phyloP scores from a whole-genome alignment of 202 grass and related monocot species.

The Musa balbisiana region DNA sequence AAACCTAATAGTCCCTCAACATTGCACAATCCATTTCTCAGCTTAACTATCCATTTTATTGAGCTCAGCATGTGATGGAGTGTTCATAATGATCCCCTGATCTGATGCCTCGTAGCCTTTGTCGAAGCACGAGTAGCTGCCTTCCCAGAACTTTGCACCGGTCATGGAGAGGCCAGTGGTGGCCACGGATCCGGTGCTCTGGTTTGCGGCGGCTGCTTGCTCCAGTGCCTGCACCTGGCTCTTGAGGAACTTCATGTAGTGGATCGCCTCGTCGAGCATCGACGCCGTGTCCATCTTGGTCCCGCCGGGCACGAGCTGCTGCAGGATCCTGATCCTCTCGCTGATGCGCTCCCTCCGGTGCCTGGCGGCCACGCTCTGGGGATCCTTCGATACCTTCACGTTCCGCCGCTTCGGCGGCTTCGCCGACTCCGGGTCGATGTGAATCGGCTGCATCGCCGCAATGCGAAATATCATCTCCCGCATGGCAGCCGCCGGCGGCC shows the following conservation, averaged over 20 bases:
- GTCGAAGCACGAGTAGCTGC: background rate
- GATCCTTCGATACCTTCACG: constrained; percentile 13
- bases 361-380: constrained; percentile 18
- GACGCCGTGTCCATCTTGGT: constrained; percentile 21
- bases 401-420: constrained; percentile 17
- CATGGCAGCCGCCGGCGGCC: background rate
- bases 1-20: no score
- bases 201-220: background rate
- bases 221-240: constrained; percentile 6
- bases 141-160: background rate
- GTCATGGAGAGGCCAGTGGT: background rate
- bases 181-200: background rate
- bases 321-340: constrained; percentile 20
- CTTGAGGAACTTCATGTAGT: constrained; percentile 21
- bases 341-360: constrained; percentile 21
- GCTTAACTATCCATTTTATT: no score
- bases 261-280: constrained; percentile 21
- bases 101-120: background rate
- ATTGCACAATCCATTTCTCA: no score
- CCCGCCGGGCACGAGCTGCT: constrained; percentile 11
- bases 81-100: background rate
- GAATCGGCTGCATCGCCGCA: constrained; percentile 15
- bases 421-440: constrained; percentile 11
- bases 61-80: no score
- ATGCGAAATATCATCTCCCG: constrained; percentile 7